A percentile compares a stretch with the other conserved stretches of the same genome.
These are phyloP conservation scores for Sarcomyxa edulis DNA, from an alignment of 768 basidiomycete genomes.

Conservation along the genomic window DNA sequence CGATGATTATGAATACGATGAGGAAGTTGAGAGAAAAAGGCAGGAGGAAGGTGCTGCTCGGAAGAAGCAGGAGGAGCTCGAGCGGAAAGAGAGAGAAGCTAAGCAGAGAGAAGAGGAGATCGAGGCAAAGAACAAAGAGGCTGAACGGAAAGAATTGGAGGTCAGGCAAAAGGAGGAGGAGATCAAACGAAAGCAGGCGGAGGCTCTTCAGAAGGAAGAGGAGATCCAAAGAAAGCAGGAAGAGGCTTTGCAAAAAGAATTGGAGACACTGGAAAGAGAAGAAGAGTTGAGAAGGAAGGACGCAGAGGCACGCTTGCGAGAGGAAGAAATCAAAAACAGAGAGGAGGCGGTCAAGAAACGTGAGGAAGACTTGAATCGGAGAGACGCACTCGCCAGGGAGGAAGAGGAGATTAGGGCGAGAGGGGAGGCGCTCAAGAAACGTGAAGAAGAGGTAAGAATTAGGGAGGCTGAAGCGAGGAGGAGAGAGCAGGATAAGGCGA, in stretches of 20 bases:
- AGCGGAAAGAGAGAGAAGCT: not conserved
- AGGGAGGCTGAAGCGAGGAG: conserved; percentile 14
- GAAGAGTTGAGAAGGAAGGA: not conserved
- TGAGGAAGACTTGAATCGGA: conserved; percentile 9
- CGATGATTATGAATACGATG: conserved; percentile 14
- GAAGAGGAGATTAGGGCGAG: conserved; percentile 14
- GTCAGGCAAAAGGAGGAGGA: conserved; percentile 17
- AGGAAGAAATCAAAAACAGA: conserved; percentile 8
- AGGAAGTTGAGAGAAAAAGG: conserved; percentile 6
- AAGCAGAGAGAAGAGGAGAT: conserved; percentile 12
- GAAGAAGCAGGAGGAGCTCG: conserved; percentile 15
- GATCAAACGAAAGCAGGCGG: not conserved
- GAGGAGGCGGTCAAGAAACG: conserved; percentile 7
- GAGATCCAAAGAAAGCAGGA: too few species aligned
- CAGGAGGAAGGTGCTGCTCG: conserved; percentile 9
- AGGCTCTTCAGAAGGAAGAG: conserved; percentile 1
- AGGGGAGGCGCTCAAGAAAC: conserved; percentile 9
- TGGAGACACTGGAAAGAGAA: conserved; percentile 2
- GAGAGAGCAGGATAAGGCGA: conserved; percentile 24
- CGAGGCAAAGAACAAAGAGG: conserved; percentile 17
- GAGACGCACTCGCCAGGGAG: conserved; percentile 12
- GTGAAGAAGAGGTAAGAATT: too few species aligned
- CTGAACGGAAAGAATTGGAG: conserved; percentile 9
- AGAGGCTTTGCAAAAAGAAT: too few species aligned
- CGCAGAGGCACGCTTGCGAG: conserved; percentile 6